A percentile compares a stretch with the other conserved stretches of the same genome.
Evolutionary conservation across 495 filamentous ascomycete species (phyloP).

Genomic region (Neurospora africana): DNA sequence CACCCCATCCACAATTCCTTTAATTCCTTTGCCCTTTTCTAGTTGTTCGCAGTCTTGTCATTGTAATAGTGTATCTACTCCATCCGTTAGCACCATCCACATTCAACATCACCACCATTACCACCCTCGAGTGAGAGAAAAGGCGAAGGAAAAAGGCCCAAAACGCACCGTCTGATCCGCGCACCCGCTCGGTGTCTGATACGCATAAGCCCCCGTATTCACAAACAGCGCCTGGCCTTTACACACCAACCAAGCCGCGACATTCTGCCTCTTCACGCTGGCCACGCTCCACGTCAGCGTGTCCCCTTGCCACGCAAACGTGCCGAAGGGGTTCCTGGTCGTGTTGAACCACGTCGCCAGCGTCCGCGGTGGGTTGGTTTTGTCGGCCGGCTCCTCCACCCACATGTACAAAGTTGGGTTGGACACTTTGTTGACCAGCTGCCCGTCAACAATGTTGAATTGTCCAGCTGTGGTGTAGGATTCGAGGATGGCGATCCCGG

Average conservation of each 20-base stretch:
- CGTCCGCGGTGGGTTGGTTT: conserved; percentile 29
- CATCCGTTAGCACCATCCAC: background rate
- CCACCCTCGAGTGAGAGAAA: background rate
- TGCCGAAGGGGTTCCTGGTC: conserved; percentile 44
- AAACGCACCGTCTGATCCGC: conserved; percentile 47
- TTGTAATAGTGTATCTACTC: conserved; percentile 24
- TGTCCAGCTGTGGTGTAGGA: conserved; percentile 48
- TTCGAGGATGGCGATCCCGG: conserved; percentile 41
- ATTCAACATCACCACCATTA: background rate
- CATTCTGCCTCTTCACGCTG: conserved; percentile 41
- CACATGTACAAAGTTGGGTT: conserved; percentile 31
- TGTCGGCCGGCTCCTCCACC: conserved; percentile 40
- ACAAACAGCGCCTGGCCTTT: conserved; percentile 41
- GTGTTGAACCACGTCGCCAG: conserved; percentile 42
- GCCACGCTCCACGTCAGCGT: conserved; percentile 42
- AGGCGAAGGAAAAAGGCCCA: background rate
- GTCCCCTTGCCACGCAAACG: conserved; percentile 48
- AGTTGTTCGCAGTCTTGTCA: conserved; percentile 26
- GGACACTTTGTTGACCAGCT: conserved; percentile 45
- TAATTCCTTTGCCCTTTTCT: background rate
- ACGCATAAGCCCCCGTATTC: conserved; percentile 50
- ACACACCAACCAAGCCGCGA: conserved; percentile 49
- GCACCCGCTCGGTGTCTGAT: conserved; percentile 47
- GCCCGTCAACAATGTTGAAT: conserved; percentile 45
- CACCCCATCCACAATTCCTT: too few species aligned